phyloP scores from a whole-genome alignment of 2,329 filamentous ascomycete genomes.

The Arthrocladium fulminans region DNA sequence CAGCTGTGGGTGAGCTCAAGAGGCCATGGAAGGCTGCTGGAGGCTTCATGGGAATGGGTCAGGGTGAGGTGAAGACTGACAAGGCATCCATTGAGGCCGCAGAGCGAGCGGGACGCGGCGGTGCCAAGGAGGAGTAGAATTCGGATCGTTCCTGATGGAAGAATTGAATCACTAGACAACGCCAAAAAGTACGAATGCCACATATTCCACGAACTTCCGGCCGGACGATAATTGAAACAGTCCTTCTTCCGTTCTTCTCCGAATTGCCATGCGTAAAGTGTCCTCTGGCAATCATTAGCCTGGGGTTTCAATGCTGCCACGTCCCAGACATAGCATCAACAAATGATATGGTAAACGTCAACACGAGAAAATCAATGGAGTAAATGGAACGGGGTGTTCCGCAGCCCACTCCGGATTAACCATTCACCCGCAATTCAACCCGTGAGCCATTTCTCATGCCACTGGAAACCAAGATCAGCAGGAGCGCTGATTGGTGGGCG shows the following conservation, averaged over 20 bases:
- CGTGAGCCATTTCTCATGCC: constrained; percentile 1
- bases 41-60: constrained; percentile 69
- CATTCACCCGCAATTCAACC: neutral
- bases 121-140: constrained; percentile 43
- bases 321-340: too few relatives aligned
- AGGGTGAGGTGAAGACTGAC: constrained; percentile 72
- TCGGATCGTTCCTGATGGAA: neutral
- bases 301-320: too few relatives aligned
- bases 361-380: too few relatives aligned
- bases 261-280: neutral
- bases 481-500: neutral
- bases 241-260: neutral
- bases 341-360: too few relatives aligned
- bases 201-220: neutral
- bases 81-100: constrained; percentile 60
- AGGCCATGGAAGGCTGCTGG: constrained; percentile 83
- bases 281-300: too few relatives aligned
- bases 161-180: neutral
- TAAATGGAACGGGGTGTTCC: too few relatives aligned
- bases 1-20: constrained; percentile 83
- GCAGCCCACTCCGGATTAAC: neutral
- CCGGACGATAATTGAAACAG: neutral
- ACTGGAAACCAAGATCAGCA: too few relatives aligned
- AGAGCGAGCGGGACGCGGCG: constrained; percentile 42
- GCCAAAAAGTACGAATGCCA: neutral